Evolutionary conservation across 2,329 filamentous ascomycete genomes (phyloP).

Genomic region (Penicillium sp.): DNA sequence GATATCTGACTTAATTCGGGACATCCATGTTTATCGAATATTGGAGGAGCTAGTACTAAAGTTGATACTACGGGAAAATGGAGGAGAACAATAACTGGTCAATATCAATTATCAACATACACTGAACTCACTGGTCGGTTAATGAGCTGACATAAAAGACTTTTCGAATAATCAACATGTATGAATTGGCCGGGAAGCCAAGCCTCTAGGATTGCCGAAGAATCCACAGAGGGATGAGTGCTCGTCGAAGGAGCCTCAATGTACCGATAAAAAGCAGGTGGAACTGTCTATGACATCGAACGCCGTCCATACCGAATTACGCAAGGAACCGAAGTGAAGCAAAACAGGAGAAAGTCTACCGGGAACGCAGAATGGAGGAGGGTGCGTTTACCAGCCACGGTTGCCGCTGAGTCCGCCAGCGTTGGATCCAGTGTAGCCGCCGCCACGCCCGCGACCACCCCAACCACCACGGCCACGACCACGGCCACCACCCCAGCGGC

Average conservation of each 20-base stretch:
- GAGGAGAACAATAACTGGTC: not conserved
- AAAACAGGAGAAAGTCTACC: conserved; percentile 29
- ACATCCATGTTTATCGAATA: too few relatives aligned
- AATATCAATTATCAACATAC: conserved; percentile 11
- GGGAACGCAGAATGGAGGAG: conserved; percentile 19
- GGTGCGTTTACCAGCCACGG: conserved; percentile 52
- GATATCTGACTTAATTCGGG: too few relatives aligned
- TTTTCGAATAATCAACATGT: conserved; percentile 22
- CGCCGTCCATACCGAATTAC: conserved; percentile 38
- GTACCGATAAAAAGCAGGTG: conserved; percentile 22
- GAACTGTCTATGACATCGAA: conserved; percentile 38
- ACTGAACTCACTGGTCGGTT: not conserved
- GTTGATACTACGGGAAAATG: not conserved
- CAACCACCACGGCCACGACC: conserved; percentile 45
- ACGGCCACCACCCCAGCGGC: conserved; percentile 57
- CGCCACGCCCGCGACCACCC: conserved; percentile 40
- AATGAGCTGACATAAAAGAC: conserved; percentile 2
- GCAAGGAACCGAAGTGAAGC: conserved; percentile 22
- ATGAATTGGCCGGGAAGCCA: conserved; percentile 13
- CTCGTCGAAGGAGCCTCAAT: conserved; percentile 7
- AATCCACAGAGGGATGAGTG: not conserved
- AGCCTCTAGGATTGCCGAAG: conserved; percentile 9
- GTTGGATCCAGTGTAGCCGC: conserved; percentile 55
- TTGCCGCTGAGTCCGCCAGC: conserved; percentile 52
- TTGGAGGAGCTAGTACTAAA: too few relatives aligned